Evolutionary conservation across 257 asterid genomes (phyloP), one percentile per base, ranked within the genome.

Genomic region (Fraxinus quadrangulata): DNA sequence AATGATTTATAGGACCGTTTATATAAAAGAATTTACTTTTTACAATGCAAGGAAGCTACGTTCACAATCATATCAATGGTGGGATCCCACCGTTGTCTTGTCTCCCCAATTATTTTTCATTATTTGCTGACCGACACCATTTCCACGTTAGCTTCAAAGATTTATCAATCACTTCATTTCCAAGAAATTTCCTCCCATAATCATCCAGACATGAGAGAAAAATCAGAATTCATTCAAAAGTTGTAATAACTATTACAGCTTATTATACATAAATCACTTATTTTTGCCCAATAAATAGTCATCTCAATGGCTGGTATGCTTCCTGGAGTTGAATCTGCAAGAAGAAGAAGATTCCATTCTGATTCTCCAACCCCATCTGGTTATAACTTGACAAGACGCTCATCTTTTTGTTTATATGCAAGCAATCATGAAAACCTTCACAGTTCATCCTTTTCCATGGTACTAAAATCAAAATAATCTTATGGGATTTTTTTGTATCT

Each of bases 271-370:
- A 72, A 72, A 26, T 3, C 16, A 73, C 63, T 36, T 19, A 17
- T 51, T 19, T 13, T 30, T 3, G 11, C 8, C 63, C 17, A 67
- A 23, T 16, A 23, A 70, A 61, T 24, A 16, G 26, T 40, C 10
- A 0, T 69, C 36, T 81, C 12, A 40, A 83, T 86, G 87, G 85
- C 89, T 31, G 89, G 89, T 16, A 84, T 72, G 86, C 80, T 86
- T 7, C 86, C 90, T 37, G 90, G 90, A 59, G 90, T 86, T 66
- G 90, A 86, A 74, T 77, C 83, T 56, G 90, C 90, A 39, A 81
- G 90, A 70, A 86, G 90, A 72, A 80, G 90, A 75, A 79, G 88
- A 63, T 59, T 80, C 65, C 86, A 74, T 75, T 39, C 73, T 33
- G 87, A 86, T 77, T 80, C 87, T 49, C 79, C 90, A 0, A n/a